Evolutionary conservation across 768 basidiomycete species (phyloP), one percentile per base, ranked within the genome.

Genomic region (Gloeostereum incarnatum): DNA sequence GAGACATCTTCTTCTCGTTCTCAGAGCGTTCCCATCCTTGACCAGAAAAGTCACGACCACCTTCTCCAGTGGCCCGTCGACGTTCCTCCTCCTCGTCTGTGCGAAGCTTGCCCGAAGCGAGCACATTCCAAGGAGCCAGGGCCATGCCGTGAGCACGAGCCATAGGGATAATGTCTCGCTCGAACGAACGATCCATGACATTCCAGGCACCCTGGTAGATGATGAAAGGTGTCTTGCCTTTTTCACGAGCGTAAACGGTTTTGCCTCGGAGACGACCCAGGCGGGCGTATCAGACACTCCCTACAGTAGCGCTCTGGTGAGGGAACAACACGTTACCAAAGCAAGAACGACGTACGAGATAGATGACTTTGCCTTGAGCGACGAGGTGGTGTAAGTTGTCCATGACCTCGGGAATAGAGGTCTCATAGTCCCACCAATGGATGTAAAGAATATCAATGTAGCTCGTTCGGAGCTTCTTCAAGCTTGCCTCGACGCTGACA

Each of bases 391-490:
- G 65, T 16, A 76, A 50, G 20, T 54, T 49, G 35, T 65, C 60
- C 26, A 42, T 69, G 36, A 73, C 51, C 49, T 75, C 73, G 41
- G 63, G 59, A 30, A 75, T 55, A 4, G 58, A 54, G 16, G 64
- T 66, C 9, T 57, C 49, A 39, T 58, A 67, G 43, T 73, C 69
- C 69, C 68, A 65, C 51, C 55, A 62, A 45, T 68, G 67, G 1
- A 69, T 34, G 48, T 69, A 69, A 14, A 69, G 48, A 20, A 71
- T 48, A 42, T 70, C 69, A 39, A 70, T 59, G 47, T 68, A 69
- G 17, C 45, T 40, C 5, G 66, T 69, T 31, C 58, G 52, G 11
- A 70, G 56, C 42, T 63, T 65, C 48, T 57, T 59, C 41, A 70
- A 50, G 30, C 58, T 61, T 8, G 49, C 58, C n/a, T 61, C 54